A percentile compares a stretch with the other conserved stretches of the same genome.
phyloP scores from a whole-genome alignment of 371 early-diverging fungal genomes.

The Nematocida sp. region DNA sequence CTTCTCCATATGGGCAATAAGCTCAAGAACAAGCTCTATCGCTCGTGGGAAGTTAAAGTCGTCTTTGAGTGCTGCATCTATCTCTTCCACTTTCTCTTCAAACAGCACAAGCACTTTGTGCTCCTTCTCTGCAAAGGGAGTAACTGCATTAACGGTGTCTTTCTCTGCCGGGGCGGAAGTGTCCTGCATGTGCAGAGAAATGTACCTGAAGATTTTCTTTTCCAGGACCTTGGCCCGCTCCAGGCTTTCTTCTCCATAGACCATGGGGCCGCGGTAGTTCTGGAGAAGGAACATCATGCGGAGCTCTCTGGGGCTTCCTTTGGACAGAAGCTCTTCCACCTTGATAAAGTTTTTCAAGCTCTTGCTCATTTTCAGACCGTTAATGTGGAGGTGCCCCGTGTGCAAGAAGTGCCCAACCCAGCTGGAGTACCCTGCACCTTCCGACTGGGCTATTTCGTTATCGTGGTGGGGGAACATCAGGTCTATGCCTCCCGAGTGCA shows the following conservation, averaged over 20 bases:
- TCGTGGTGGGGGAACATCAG: slow-evolving; percentile 98
- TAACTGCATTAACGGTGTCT: not conserved
- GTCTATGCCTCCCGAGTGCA: slow-evolving; percentile 96
- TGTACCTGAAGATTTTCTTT: slow-evolving; percentile 66
- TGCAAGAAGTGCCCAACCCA: slow-evolving; percentile 98
- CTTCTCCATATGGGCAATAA: not conserved
- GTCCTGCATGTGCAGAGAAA: slow-evolving; percentile 16
- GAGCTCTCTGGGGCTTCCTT: slow-evolving; percentile 75
- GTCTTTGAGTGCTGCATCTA: slow-evolving; percentile 39
- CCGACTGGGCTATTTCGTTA: slow-evolving; percentile 87
- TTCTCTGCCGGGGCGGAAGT: not conserved
- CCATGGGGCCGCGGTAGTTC: slow-evolving; percentile 79
- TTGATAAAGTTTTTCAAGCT: slow-evolving; percentile 95
- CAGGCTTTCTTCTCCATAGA: slow-evolving; percentile 75
- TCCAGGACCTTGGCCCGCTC: slow-evolving; percentile 76
- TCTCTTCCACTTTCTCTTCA: slow-evolving; percentile 16
- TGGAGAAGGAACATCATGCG: slow-evolving; percentile 84
- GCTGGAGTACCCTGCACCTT: slow-evolving; percentile 69
- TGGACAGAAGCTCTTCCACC: slow-evolving; percentile 78
- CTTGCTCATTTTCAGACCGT: slow-evolving; percentile 98
- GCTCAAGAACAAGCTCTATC: not conserved
- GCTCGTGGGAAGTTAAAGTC: slow-evolving; percentile 44
- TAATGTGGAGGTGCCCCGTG: slow-evolving; percentile 92
- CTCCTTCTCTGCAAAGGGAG: slow-evolving; percentile 10
- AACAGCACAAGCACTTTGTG: slow-evolving; percentile 7